Base-by-base conservation (phyloP, 2,329 filamentous ascomycete genomes). In the Aspergillus flavus region DNA sequence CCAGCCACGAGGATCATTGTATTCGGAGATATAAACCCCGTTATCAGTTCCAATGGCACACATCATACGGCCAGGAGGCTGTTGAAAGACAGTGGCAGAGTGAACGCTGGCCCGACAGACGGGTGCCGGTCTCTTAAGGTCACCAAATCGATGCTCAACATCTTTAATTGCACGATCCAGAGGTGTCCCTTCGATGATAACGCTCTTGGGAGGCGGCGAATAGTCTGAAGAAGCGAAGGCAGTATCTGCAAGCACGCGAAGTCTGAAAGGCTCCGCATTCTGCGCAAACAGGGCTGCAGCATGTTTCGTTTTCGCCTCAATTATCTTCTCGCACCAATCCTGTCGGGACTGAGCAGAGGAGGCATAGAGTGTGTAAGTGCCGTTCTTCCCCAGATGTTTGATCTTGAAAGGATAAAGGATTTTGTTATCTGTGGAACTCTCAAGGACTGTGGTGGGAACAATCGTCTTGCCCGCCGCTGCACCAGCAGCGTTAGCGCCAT, bases 31-130 rank as follows among this genome's bases (percentile, higher is more conserved):
- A 75, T 89, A 99, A 4, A 99, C 92, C 36, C 95, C 95, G 76
- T 91, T 94, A 74, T 99, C 95, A 1, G 95, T 99, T 50, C 96
- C 95, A 61, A 99, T 91, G 12, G 94, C 95, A 69, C 97, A 90
- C 85, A 97, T 92, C 54, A 91, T 87, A 76, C 91, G 94, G 32
- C 92, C 92, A 73, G 89, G 91, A 0, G 91, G 91, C 32, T 87
- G 86, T 43, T 88, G 89, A 78, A 99, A 99, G 0, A 92, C 91
- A 3, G 94, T 94, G 0, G 95, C 92, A 76, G 95, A 99, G 75
- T 99, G 95, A 68, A 99, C 94, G 58, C 88, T 85, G 36, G 94
- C 91, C 71, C 92, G 86, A 74, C 93, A 97, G 5, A 98, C 89
- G 12, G 94, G 91, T 5, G 91, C 86, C 39, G 89, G 86, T 36